phyloP scores from a whole-genome alignment of 2,329 filamentous ascomycete species.

The Podosphaera xanthii region DNA sequence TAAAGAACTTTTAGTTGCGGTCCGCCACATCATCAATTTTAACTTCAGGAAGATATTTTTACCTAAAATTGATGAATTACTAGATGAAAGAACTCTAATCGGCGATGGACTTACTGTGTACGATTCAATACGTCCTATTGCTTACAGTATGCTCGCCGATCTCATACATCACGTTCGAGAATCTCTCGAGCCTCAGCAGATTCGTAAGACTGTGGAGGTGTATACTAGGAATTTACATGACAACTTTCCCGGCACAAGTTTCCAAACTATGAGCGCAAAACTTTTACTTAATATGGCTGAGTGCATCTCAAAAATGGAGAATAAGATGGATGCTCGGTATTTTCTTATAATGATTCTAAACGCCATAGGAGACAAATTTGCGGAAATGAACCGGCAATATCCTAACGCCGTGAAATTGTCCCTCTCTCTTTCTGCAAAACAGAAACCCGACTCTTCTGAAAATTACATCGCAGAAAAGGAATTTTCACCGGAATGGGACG shows the following conservation, averaged over 20 bases:
- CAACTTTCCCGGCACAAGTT: slow-evolving; percentile 89
- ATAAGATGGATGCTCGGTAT: slow-evolving; percentile 84
- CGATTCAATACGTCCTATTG: slow-evolving; percentile 83
- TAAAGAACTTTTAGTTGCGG: slow-evolving; percentile 88
- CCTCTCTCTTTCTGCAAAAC: slow-evolving; percentile 41
- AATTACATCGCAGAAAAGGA: slow-evolving; percentile 70
- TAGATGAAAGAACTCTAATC: slow-evolving; percentile 84
- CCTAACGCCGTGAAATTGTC: slow-evolving; percentile 86
- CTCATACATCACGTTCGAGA: slow-evolving; percentile 93
- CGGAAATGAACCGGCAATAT: slow-evolving; percentile 92
- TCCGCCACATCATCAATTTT: slow-evolving; percentile 97
- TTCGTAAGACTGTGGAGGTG: slow-evolving; percentile 84
- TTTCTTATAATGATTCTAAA: slow-evolving; percentile 95
- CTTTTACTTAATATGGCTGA: slow-evolving; percentile 94
- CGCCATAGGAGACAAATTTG: slow-evolving; percentile 95
- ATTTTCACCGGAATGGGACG: slow-evolving; percentile 76
- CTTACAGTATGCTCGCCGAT: slow-evolving; percentile 96
- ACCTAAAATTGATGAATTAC: slow-evolving; percentile 76
- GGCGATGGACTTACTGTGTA: slow-evolving; percentile 92
- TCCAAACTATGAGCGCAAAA: slow-evolving; percentile 98
- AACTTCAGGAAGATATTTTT: slow-evolving; percentile 93
- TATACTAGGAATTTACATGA: slow-evolving; percentile 94
- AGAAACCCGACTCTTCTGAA: slow-evolving; percentile 42
- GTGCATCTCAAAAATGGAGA: slow-evolving; percentile 79
- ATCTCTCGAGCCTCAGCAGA: slow-evolving; percentile 69